Conservation (phyloP, 371 early-diverging fungal species). For the Furculomyces boomerangus region DNA sequence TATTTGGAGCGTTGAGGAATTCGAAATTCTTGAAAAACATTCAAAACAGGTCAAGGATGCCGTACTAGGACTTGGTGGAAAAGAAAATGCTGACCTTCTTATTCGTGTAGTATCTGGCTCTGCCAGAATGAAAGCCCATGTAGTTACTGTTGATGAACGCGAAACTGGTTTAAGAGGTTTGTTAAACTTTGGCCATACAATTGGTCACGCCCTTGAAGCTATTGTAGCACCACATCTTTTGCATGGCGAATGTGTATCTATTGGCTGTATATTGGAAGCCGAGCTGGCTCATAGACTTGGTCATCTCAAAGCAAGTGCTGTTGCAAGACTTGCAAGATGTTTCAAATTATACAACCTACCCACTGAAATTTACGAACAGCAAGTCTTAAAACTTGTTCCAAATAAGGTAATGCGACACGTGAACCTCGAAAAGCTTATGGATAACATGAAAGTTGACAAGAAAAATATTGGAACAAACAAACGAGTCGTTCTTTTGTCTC, state of each 20-base stretch:
- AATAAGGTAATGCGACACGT: conserved; percentile 28
- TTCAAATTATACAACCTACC: conserved; percentile 78
- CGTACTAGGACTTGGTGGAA: conserved; percentile 27
- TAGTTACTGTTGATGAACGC: conserved; percentile 88
- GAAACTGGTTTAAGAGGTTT: conserved; percentile 88
- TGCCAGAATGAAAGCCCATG: conserved; percentile 79
- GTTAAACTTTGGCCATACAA: conserved; percentile 92
- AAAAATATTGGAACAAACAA: conserved; percentile 87
- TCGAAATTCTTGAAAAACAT: conserved; percentile 68
- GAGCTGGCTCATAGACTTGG: conserved; percentile 83
- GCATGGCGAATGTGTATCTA: conserved; percentile 91
- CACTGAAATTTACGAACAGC: conserved; percentile 58
- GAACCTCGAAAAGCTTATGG: conserved; percentile 65
- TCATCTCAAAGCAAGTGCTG: conserved; percentile 63
- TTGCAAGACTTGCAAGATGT: conserved; percentile 79
- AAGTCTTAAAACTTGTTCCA: conserved; percentile 42
- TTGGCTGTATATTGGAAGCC: conserved; percentile 89
- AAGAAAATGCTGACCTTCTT: conserved; percentile 38
- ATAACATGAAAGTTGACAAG: conserved; percentile 86
- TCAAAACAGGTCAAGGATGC: conserved; percentile 58
- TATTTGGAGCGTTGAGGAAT: conserved; percentile 76
- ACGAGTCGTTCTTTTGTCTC: conserved; percentile 72
- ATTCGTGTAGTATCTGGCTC: conserved; percentile 74
- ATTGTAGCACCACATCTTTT: conserved; percentile 73
- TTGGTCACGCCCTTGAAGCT: conserved; percentile 94